Base-by-base conservation (phyloP, 371 early-diverging fungal species). In the Lichtheimia hyalospora region DNA sequence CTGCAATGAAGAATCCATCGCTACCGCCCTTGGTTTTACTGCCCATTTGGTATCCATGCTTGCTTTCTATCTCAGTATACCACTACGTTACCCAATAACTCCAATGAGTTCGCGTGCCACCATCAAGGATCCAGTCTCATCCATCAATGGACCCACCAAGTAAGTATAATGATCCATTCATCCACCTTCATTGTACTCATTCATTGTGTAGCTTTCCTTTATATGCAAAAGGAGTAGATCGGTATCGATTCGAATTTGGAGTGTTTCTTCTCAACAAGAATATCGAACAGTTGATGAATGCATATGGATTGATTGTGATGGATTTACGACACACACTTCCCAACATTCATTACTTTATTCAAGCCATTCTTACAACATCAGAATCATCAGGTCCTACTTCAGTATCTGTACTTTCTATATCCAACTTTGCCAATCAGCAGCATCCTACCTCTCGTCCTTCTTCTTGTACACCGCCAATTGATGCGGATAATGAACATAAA, bases 201-300 rank as follows among this genome's bases (percentile, higher is more conserved):
- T 13, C 15, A 16, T 21, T 54, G 52, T 12, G 24, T 70, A 92
- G 92, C 18, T 92, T 91, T 69, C 94, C 94, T 0, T 73, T 94
- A 16, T 91, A 82, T 68, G 55, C 83, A 1, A 86, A 84, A 70
- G 90, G 92, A 4, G 82, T 84, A 0, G 92, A 93, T 43, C 71
- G 79, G 10, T 71, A 82, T 62, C 77, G 90, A 5, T 92, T 92
- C 67, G 92, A 92, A 50, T 94, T 91, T 74, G 92, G 86, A 3
- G 92, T 94, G 13, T 94, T 90, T 73, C 64, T 94, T 42, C 58
- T 94, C 54, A 94, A 92, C 71, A 92, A 92, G 73, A 79, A 94
- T 54, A 84, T 94, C 58, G 94, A 94, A 64, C 93, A 93, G 90
- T 49, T 92, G 49, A 81, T 92, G 86, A 88, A 89, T 70, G 81